These are phyloP conservation scores for Endocalyx cinctus DNA, from an alignment of 2,329 filamentous ascomycete species.

Conservation along the genomic window DNA sequence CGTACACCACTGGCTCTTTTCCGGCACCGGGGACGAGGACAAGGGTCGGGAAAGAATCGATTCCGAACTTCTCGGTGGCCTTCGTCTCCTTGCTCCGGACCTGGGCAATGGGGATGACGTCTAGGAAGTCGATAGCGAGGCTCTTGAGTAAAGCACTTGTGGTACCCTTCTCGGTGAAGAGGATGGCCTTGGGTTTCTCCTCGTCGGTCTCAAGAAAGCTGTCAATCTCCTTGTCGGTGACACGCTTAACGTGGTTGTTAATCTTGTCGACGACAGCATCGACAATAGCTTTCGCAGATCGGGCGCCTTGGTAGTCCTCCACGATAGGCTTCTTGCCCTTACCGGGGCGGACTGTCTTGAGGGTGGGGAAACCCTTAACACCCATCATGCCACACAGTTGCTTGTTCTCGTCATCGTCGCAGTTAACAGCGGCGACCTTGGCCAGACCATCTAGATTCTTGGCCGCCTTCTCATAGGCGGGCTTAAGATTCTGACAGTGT, in stretches of 20 bases:
- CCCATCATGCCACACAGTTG: constrained; percentile 78
- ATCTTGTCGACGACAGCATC: constrained; percentile 83
- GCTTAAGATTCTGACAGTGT: constrained; percentile 93
- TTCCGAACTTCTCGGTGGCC: constrained; percentile 67
- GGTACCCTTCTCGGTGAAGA: constrained; percentile 91
- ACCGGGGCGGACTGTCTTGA: constrained; percentile 86
- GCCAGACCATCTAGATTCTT: constrained; percentile 85
- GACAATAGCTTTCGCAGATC: constrained; percentile 81
- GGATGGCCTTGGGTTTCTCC: constrained; percentile 73
- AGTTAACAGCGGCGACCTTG: constrained; percentile 92
- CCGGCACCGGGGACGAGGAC: constrained; percentile 71
- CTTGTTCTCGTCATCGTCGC: constrained; percentile 92
- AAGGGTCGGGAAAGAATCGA: constrained; percentile 75
- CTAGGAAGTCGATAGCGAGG: constrained; percentile 86
- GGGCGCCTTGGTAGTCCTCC: constrained; percentile 84
- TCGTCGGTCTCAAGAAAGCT: constrained; percentile 65
- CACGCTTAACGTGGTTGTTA: constrained; percentile 80
- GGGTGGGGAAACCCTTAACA: constrained; percentile 88
- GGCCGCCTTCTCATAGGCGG: constrained; percentile 90
- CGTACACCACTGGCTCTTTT: constrained; percentile 65
- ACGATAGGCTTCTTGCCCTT: constrained; percentile 77
- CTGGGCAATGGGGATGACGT: constrained; percentile 73
- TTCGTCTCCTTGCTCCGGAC: constrained; percentile 74
- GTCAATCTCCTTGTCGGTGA: constrained; percentile 76
- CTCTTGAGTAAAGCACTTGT: constrained; percentile 79